Evolutionary conservation across 140 eudicot genomes (phyloP).

Genomic region (Flaveria floridana): DNA sequence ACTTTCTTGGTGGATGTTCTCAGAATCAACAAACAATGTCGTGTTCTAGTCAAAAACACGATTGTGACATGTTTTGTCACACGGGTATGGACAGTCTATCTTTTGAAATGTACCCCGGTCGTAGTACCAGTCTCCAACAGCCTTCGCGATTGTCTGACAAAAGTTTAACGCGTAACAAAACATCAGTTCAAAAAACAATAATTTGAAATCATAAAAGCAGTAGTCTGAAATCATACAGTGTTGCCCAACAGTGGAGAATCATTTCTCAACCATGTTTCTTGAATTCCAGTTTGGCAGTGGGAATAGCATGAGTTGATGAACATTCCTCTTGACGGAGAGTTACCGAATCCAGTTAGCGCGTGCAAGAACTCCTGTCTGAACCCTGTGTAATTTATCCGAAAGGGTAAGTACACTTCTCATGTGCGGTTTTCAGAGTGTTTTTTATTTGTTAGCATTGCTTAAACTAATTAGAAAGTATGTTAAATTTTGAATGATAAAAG

Average conservation of each 20-base stretch:
- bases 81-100: conserved; percentile 87
- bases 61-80: conserved; percentile 85
- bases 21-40: conserved; percentile 7
- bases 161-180: conserved; percentile 3
- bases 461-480: too few relatives aligned
- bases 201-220: not conserved
- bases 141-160: conserved; percentile 76
- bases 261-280: conserved; percentile 78
- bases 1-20: conserved; percentile 25
- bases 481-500: too few relatives aligned
- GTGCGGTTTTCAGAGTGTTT: not conserved
- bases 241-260: conserved; percentile 62
- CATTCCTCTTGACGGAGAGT: conserved; percentile 67
- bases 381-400: conserved; percentile 38
- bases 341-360: conserved; percentile 48
- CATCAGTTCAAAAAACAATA: conserved; percentile 7
- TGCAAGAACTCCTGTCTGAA: conserved; percentile 58
- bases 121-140: conserved; percentile 84
- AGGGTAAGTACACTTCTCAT: not conserved
- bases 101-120: conserved; percentile 66
- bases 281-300: conserved; percentile 88
- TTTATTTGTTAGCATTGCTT: not conserved
- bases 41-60: conserved; percentile 56
- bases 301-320: conserved; percentile 78
- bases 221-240: conserved; percentile 41